These are phyloP conservation scores for Leccinum rimulosum DNA, from an alignment of 768 basidiomycete genomes.

Conservation along the genomic window DNA sequence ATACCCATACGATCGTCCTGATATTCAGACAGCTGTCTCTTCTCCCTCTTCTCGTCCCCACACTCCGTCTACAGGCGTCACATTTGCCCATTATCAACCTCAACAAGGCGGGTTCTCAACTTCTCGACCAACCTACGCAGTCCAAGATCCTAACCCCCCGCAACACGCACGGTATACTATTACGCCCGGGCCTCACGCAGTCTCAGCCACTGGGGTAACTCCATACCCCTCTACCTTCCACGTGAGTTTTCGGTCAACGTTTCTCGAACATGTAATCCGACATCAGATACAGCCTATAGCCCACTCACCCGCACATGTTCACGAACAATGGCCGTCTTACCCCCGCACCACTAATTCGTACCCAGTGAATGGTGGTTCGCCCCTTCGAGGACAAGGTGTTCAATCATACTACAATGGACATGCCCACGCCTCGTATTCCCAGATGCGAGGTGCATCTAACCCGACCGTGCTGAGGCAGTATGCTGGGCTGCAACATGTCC, in stretches of 20 bases:
- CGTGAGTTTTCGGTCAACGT: constrained; percentile 10
- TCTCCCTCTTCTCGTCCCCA: constrained; percentile 17
- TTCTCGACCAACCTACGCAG: constrained; percentile 29
- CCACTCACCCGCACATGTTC: constrained; percentile 15
- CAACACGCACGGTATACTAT: constrained; percentile 20
- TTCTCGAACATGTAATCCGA: not conserved
- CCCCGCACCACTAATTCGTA: constrained; percentile 22
- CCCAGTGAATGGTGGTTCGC: constrained; percentile 17
- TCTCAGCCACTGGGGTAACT: constrained; percentile 11
- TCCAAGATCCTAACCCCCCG: constrained; percentile 18
- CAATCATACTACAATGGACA: constrained; percentile 29
- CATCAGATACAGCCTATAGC: constrained; percentile 12
- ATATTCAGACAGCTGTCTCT: constrained; percentile 14
- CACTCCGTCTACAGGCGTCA: constrained; percentile 24
- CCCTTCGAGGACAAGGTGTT: constrained; percentile 19
- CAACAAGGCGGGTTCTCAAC: constrained; percentile 37
- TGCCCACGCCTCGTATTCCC: constrained; percentile 25
- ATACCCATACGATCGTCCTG: constrained; percentile 26
- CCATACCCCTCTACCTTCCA: constrained; percentile 28
- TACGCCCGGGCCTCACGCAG: constrained; percentile 12
- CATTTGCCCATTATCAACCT: constrained; percentile 39
- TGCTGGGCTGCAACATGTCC: constrained; percentile 25
- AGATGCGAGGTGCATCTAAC: constrained; percentile 24
- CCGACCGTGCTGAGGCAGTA: constrained; percentile 24
- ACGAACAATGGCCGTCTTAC: constrained; percentile 30